phyloP scores from a whole-genome alignment of 306 rosid genomes.

The Pachyrhizus erosus region DNA sequence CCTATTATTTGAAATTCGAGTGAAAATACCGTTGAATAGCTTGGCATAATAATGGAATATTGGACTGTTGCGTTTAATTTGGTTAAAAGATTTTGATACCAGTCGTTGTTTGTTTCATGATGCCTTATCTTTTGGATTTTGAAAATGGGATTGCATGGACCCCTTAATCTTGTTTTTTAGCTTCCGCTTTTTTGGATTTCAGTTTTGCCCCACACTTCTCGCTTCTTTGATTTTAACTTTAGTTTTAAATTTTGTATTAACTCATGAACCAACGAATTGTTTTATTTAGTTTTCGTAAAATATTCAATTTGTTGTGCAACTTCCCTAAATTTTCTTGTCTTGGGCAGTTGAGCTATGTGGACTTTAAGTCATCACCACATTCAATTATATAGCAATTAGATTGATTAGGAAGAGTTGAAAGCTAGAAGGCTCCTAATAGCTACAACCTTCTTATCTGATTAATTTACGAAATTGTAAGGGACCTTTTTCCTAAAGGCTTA shows the following conservation, averaged over 20 bases:
- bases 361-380: neutral
- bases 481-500: slow-evolving; percentile 3
- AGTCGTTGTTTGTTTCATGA: slow-evolving; percentile 38
- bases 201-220: neutral
- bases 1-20: slow-evolving; percentile 45
- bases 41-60: slow-evolving; percentile 25
- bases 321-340: slow-evolving; percentile 34
- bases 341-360: slow-evolving; percentile 41
- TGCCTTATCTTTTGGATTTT: slow-evolving; percentile 58
- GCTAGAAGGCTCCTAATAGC: neutral
- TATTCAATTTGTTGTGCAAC: slow-evolving; percentile 10
- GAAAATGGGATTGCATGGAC: slow-evolving; percentile 63
- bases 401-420: slow-evolving; percentile 11
- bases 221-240: slow-evolving; percentile 46
- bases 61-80: slow-evolving; percentile 53
- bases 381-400: slow-evolving; percentile 20
- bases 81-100: slow-evolving; percentile 32
- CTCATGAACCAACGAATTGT: neutral
- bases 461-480: neutral
- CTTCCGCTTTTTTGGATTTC: slow-evolving; percentile 37
- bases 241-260: neutral
- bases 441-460: too few relatives aligned
- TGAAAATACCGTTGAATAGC: slow-evolving; percentile 40
- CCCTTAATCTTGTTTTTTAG: slow-evolving; percentile 49
- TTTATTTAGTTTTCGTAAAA: neutral